Conservation (phyloP, 2,329 filamentous ascomycete genomes). For the Volutella citrinella region DNA sequence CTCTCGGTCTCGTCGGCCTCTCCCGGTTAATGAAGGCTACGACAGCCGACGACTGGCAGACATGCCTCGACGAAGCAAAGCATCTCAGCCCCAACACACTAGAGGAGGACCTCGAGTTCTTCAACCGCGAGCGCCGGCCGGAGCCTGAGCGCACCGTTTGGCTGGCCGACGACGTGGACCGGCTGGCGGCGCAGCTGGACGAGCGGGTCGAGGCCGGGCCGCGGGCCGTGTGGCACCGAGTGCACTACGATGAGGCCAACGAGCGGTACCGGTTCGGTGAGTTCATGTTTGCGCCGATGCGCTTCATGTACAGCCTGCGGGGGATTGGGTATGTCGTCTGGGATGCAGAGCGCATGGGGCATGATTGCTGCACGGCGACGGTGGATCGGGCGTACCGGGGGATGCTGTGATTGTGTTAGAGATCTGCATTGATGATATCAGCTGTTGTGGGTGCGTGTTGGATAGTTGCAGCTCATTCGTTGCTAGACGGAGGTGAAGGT, state of each 20-base stretch:
- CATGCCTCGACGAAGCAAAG: conserved; percentile 6
- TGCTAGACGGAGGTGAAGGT: no score
- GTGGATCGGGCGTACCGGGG: conserved; percentile 18
- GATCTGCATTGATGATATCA: no score
- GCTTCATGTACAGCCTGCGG: conserved; percentile 16
- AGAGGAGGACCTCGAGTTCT: conserved; percentile 14
- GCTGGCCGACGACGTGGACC: conserved; percentile 16
- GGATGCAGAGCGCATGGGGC: conserved; percentile 17
- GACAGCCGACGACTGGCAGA: conserved; percentile 18
- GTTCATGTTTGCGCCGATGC: conserved; percentile 15
- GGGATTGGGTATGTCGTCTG: conserved; percentile 20
- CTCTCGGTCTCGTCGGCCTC: conserved; percentile 14
- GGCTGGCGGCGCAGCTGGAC: no score
- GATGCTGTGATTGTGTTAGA: no score
- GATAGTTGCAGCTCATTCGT: no score
- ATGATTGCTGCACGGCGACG: conserved; percentile 12
- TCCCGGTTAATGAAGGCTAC: conserved; percentile 12
- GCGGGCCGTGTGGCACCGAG: conserved; percentile 15
- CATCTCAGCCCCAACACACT: conserved; percentile 11
- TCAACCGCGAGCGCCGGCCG: conserved; percentile 10
- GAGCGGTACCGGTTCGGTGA: conserved; percentile 15
- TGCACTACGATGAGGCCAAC: conserved; percentile 14
- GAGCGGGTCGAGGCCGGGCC: conserved; percentile 15
- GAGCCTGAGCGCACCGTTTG: conserved; percentile 7
- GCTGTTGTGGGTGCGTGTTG: no score